Evolutionary conservation across 495 filamentous ascomycete species (phyloP).

Genomic region (Saxophila tyrrhenica): DNA sequence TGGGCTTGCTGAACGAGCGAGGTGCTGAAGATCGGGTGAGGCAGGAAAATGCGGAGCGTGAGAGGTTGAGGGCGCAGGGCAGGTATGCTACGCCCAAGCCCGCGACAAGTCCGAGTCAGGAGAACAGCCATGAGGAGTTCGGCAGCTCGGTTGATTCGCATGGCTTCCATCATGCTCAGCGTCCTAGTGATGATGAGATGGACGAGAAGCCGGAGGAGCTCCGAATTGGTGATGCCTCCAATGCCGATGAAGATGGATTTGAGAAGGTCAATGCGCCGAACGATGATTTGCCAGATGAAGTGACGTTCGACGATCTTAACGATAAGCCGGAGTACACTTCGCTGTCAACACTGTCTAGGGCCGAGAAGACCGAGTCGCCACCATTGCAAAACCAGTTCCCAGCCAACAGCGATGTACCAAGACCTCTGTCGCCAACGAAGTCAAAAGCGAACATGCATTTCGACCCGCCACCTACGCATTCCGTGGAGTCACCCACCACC

Average conservation of each 20-base stretch:
- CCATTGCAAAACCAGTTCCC: not conserved
- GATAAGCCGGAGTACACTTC: conserved; percentile 27
- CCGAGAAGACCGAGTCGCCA: conserved; percentile 5
- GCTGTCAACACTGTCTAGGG: conserved; percentile 8
- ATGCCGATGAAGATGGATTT: conserved; percentile 85
- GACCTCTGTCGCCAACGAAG: not conserved
- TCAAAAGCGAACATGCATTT: conserved; percentile 23
- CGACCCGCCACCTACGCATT: conserved; percentile 8
- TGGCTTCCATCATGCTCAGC: conserved; percentile 37
- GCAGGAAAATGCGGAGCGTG: conserved; percentile 69
- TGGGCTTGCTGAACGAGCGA: conserved; percentile 87
- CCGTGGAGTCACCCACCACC: conserved; percentile 37
- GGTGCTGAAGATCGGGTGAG: conserved; percentile 82
- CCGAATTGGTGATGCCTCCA: conserved; percentile 53
- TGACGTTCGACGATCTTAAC: conserved; percentile 39
- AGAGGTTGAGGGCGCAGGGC: conserved; percentile 62
- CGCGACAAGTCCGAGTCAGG: conserved; percentile 20
- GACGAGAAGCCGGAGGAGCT: conserved; percentile 37
- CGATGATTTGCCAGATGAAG: conserved; percentile 54
- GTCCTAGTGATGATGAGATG: conserved; percentile 22
- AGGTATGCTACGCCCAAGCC: conserved; percentile 37
- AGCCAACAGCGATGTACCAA: conserved; percentile 46
- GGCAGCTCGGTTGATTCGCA: conserved; percentile 34
- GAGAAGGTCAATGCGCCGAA: conserved; percentile 74
- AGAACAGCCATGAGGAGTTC: conserved; percentile 26